phyloP scores from a whole-genome alignment of 2,329 filamentous ascomycete genomes.

The Ophiostoma montium region DNA sequence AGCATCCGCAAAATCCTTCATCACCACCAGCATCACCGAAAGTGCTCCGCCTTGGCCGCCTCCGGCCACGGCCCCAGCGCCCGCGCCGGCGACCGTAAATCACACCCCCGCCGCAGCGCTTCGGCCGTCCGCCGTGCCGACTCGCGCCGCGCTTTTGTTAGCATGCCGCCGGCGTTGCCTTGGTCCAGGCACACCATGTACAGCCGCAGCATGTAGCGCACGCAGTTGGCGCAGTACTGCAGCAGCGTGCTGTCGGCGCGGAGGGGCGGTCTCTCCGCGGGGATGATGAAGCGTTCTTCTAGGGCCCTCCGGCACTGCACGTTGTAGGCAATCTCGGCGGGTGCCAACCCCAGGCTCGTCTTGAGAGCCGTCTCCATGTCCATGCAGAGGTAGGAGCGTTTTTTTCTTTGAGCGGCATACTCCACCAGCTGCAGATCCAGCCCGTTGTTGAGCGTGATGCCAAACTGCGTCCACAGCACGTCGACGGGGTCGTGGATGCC shows the following conservation, averaged over 20 bases:
- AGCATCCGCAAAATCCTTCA: too few relatives aligned
- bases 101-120: slow-evolving; percentile 5
- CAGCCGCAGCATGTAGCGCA: slow-evolving; percentile 17
- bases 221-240: slow-evolving; percentile 33
- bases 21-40: not conserved
- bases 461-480: slow-evolving; percentile 15
- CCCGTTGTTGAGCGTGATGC: slow-evolving; percentile 15
- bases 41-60: not conserved
- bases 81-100: slow-evolving; percentile 9
- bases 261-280: slow-evolving; percentile 29
- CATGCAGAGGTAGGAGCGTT: slow-evolving; percentile 8
- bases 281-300: slow-evolving; percentile 24
- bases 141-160: slow-evolving; percentile 8
- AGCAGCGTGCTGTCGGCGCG: slow-evolving; percentile 18
- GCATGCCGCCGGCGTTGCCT: slow-evolving; percentile 10
- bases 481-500: slow-evolving; percentile 18
- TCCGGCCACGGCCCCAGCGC: slow-evolving; percentile 7
- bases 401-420: too few relatives aligned
- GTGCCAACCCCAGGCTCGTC: not conserved
- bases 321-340: slow-evolving; percentile 21
- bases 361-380: slow-evolving; percentile 9
- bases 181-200: slow-evolving; percentile 9
- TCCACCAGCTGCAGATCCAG: slow-evolving; percentile 19
- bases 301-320: slow-evolving; percentile 13
- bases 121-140: slow-evolving; percentile 7